These are phyloP conservation scores for Trichoderma erinaceum DNA, from an alignment of 495 filamentous ascomycete species.

Conservation along the genomic window DNA sequence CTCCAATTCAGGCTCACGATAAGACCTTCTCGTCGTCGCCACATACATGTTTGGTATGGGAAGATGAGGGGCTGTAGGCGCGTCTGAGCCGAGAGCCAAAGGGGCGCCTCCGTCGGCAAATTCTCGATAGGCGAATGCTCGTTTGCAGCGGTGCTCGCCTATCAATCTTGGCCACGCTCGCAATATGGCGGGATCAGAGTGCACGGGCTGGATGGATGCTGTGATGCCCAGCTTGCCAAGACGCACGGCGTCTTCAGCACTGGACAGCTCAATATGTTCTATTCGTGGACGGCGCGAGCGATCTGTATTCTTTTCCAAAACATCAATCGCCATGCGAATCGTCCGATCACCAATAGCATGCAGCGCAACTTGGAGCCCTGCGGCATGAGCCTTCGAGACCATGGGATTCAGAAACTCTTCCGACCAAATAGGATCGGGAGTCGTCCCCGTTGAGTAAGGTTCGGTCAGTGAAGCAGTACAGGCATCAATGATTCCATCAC, in stretches of 20 bases:
- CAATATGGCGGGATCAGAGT: slow-evolving; percentile 57
- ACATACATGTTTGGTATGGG: slow-evolving; percentile 54
- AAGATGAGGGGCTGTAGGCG: slow-evolving; percentile 53
- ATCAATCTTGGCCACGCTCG: slow-evolving; percentile 53
- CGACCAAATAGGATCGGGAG: slow-evolving; percentile 52
- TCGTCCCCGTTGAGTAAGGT: slow-evolving; percentile 46
- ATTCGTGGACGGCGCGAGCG: slow-evolving; percentile 50
- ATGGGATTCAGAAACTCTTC: slow-evolving; percentile 46
- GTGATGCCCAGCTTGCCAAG: slow-evolving; percentile 53
- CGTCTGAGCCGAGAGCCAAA: slow-evolving; percentile 54
- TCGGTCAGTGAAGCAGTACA: slow-evolving; percentile 58
- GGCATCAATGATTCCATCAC: slow-evolving; percentile 61
- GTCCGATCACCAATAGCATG: slow-evolving; percentile 61
- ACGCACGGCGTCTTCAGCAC: slow-evolving; percentile 43
- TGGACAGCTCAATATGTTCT: slow-evolving; percentile 57
- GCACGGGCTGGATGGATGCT: slow-evolving; percentile 59
- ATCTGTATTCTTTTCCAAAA: slow-evolving; percentile 40
- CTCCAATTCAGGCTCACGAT: slow-evolving; percentile 41
- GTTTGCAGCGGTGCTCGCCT: slow-evolving; percentile 43
- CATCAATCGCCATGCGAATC: slow-evolving; percentile 50
- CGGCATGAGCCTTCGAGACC: slow-evolving; percentile 46
- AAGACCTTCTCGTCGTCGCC: slow-evolving; percentile 51
- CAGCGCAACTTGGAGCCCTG: slow-evolving; percentile 55
- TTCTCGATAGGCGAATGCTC: slow-evolving; percentile 58
- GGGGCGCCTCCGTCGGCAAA: slow-evolving; percentile 48